Conservation (phyloP, 1,139 yeast genomes). For the Nakaseomyces nivariensis region DNA sequence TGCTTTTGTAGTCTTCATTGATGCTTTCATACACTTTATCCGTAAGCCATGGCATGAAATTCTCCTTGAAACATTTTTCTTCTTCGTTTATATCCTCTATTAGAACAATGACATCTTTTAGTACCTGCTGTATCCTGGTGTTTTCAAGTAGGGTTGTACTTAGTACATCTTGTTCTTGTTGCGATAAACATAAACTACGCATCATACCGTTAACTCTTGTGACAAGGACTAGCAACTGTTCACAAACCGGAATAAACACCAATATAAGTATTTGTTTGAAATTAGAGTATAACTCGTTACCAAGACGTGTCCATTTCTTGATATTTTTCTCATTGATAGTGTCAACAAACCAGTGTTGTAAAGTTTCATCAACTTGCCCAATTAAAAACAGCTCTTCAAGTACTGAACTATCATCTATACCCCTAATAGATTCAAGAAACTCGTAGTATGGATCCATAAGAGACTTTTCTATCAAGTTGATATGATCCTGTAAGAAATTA, state of each 20-base stretch:
- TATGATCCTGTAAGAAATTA: not conserved
- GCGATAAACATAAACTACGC: conserved; percentile 6
- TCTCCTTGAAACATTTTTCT: conserved; percentile 8
- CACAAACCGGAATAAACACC: conserved; percentile 44
- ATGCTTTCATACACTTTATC: conserved; percentile 14
- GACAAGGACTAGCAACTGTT: conserved; percentile 45
- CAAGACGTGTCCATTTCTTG: conserved; percentile 46
- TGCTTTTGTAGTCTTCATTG: conserved; percentile 17
- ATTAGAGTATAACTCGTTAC: conserved; percentile 27
- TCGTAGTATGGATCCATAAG: not conserved
- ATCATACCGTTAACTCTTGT: conserved; percentile 37
- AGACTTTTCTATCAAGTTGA: not conserved
- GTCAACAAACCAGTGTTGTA: conserved; percentile 41
- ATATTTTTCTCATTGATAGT: conserved; percentile 60
- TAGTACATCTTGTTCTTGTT: conserved; percentile 1
- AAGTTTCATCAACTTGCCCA: conserved; percentile 21
- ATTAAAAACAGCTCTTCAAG: conserved; percentile 9
- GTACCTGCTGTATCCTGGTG: not conserved
- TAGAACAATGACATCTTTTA: conserved; percentile 2
- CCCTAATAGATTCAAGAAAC: not conserved
- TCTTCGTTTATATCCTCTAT: conserved; percentile 5
- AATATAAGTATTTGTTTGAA: conserved; percentile 17
- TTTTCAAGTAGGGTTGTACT: conserved; percentile 3
- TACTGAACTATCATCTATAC: not conserved
- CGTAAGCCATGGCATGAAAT: conserved; percentile 16